A percentile compares a stretch with the other conserved stretches of the same genome.
Conservation (phyloP, 352 stramenopile genomes). For the Pythium dissotocum region DNA sequence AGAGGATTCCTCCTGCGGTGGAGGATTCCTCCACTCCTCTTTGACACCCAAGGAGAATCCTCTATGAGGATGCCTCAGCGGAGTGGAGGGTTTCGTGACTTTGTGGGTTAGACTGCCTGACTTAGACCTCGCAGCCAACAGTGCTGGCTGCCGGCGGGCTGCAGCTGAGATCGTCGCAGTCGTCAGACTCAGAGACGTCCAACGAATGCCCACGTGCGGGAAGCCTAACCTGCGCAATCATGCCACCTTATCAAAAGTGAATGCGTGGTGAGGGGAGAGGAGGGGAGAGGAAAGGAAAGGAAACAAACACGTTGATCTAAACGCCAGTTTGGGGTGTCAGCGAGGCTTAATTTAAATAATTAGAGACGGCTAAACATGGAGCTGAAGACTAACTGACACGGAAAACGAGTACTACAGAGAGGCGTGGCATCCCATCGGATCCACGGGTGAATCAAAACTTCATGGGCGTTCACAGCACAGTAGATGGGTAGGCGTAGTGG, state of each 20-base stretch:
- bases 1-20: background rate
- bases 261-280: background rate
- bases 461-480: conserved; percentile 3
- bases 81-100: background rate
- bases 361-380: conserved; percentile 7
- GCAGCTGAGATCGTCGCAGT: background rate
- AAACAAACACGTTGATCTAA: background rate
- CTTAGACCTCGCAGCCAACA: background rate
- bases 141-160: no score
- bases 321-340: background rate
- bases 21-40: no score
- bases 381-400: background rate
- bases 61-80: no score
- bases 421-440: background rate
- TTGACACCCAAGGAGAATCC: no score
- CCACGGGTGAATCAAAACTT: conserved; percentile 9
- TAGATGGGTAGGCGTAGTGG: conserved; percentile 16
- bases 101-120: background rate
- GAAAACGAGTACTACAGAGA: background rate
- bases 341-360: conserved; percentile 15
- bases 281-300: no score
- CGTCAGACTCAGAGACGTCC: background rate
- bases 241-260: background rate
- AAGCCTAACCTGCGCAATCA: background rate
- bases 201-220: background rate